phyloP scores from a whole-genome alignment of 495 filamentous ascomycete genomes.

The Penicillium roqueforti region DNA sequence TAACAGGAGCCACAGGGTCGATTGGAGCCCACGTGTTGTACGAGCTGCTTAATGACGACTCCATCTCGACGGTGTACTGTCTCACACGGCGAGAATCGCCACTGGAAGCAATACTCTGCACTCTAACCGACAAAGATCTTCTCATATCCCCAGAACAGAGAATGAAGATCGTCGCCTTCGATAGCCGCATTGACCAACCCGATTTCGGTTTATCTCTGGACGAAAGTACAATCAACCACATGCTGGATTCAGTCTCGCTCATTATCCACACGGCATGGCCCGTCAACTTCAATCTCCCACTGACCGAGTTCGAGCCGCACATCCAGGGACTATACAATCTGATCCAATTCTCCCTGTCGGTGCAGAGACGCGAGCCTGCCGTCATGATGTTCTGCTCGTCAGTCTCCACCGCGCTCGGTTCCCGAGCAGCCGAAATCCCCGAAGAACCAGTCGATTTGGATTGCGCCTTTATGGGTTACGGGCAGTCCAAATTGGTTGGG shows the following conservation, averaged over 20 bases:
- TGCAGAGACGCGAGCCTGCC: conserved; percentile 38
- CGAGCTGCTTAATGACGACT: conserved; percentile 42
- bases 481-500: conserved; percentile 52
- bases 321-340: conserved; percentile 51
- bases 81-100: conserved; percentile 42
- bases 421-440: conserved; percentile 28
- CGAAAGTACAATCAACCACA: conserved; percentile 24
- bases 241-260: conserved; percentile 41
- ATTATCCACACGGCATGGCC: conserved; percentile 58
- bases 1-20: conserved; percentile 58
- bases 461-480: conserved; percentile 52
- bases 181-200: conserved; percentile 35
- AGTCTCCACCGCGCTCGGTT: conserved; percentile 44
- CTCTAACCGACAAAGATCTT: conserved; percentile 36
- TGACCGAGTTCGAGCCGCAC: conserved; percentile 39
- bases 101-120: conserved; percentile 23
- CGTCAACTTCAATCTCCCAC: conserved; percentile 52
- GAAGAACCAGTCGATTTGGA: conserved; percentile 40
- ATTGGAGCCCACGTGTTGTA: conserved; percentile 53
- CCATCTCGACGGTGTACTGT: conserved; percentile 48
- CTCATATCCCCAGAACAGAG: conserved; percentile 18
- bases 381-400: conserved; percentile 50
- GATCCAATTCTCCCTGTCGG: conserved; percentile 49
- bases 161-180: conserved; percentile 38
- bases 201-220: conserved; percentile 39